A percentile compares a stretch with the other conserved stretches of the same genome.
Evolutionary conservation across 2,329 filamentous ascomycete species (phyloP).

Genomic region (Plenodomus biglobosus): DNA sequence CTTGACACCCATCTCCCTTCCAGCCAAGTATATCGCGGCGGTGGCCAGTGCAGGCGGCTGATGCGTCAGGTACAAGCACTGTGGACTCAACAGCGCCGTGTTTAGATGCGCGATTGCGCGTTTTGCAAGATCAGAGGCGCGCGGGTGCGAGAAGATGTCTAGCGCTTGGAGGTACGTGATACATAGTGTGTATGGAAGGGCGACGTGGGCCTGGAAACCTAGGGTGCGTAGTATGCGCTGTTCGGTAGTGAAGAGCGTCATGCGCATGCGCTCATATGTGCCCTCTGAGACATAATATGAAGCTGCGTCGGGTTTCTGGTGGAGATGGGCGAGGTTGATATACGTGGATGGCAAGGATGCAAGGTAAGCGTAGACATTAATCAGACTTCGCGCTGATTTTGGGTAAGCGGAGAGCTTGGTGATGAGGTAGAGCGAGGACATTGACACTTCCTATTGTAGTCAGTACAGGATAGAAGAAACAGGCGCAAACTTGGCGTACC

Average conservation of each 20-base stretch:
- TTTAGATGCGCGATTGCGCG: constrained; percentile 80
- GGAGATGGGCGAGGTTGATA: constrained; percentile 45
- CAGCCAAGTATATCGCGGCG: constrained; percentile 87
- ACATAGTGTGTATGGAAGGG: constrained; percentile 81
- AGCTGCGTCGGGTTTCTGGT: constrained; percentile 25
- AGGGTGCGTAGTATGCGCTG: constrained; percentile 73
- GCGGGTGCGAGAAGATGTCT: constrained; percentile 59
- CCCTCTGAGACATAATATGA: constrained; percentile 68
- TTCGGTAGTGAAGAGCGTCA: constrained; percentile 73
- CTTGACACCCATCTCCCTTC: constrained; percentile 72
- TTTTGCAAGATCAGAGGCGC: constrained; percentile 59
- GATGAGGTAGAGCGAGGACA: constrained; percentile 76
- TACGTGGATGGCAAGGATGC: constrained; percentile 62
- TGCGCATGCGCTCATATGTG: constrained; percentile 62
- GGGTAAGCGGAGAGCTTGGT: constrained; percentile 80
- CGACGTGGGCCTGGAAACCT: constrained; percentile 81
- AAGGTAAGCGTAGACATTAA: constrained; percentile 84
- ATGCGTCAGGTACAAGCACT: constrained; percentile 87
- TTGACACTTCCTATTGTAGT: constrained; percentile 70
- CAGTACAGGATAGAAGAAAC: neutral
- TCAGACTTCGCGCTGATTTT: constrained; percentile 74
- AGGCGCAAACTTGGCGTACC: constrained; percentile 50
- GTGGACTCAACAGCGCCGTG: constrained; percentile 79
- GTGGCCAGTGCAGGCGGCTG: constrained; percentile 84
- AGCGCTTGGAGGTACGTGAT: constrained; percentile 92